Base-by-base conservation (phyloP, 73 alveolate genomes). In the Blepharisma japonicum region DNA sequence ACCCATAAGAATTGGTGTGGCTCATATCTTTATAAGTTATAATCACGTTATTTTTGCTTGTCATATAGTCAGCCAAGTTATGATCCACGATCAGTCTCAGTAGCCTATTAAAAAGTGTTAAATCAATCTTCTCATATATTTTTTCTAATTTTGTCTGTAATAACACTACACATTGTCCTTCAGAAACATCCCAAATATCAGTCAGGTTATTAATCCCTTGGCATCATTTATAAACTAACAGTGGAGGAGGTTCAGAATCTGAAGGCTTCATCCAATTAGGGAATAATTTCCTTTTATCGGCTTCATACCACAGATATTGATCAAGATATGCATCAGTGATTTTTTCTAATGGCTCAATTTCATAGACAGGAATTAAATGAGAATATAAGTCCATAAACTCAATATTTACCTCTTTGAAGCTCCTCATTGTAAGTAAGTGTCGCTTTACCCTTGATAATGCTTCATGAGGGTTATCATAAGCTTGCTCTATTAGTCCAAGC, bases 381-480 rank as follows among this genome's bases (percentile, higher is more conserved):
- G 97, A 91, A 86, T 96, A 98, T 25, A 94, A 90, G 94, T 98
- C 99, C 99, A 95, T 95, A 83, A 97, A 94, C 90, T 98, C 99
- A 68, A 98, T 92, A 53, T 98, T 91, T 45, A 98, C 99, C 87
- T 98, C 99, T 87, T 98, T 98, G 91, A 98, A 98, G 38, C 98
- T 97, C 76, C 99, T 92, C 88, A 95, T 96, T 7, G 98, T 95
- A 74, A 98, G 91, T 68, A 98, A 84, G 85, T 98, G 99, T 56
- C 99, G 90, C 90, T 98, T 98, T 45, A 98, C 99, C 85, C 99
- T 96, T 21, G 98, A 88, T 71, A 98, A 90, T 6, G 99, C 98
- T 82, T 98, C 99, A 96, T 98, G 99, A 6, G 99, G 99, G 77
- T 98, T 98, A 92, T 98, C 99, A 95, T 98, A 98, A 38, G 99